Percentiles rank a stretch among this genome's conserved stretches.
phyloP scores from a whole-genome alignment of 306 rosid species.

The Vigna trinervia region DNA sequence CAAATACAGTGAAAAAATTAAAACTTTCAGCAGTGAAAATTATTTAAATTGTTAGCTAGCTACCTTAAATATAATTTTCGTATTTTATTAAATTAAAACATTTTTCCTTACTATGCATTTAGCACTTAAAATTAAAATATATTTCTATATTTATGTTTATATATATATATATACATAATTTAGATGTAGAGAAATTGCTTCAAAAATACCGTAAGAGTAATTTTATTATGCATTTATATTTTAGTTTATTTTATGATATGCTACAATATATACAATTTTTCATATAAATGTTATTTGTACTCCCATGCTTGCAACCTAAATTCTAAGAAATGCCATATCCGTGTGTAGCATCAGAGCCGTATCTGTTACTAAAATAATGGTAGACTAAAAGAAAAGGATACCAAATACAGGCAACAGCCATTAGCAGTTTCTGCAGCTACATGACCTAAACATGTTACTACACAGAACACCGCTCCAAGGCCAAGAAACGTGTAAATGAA shows the following conservation, averaged over 20 bases:
- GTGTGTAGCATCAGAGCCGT: neutral
- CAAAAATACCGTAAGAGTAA: neutral
- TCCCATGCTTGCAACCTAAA: neutral
- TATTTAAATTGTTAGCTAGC: neutral
- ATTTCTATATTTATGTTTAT: no score
- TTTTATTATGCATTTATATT: neutral
- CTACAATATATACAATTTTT: conserved; percentile 1
- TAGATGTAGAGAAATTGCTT: conserved; percentile 16
- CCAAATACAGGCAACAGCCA: conserved; percentile 85
- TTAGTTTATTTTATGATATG: conserved; percentile 2
- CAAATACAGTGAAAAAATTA: conserved; percentile 18
- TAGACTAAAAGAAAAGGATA: conserved; percentile 57
- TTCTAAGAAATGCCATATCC: conserved; percentile 8
- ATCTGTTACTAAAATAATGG: conserved; percentile 1
- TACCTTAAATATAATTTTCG: conserved; percentile 6
- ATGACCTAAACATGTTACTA: conserved; percentile 80
- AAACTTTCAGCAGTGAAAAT: conserved; percentile 23
- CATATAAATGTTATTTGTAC: neutral
- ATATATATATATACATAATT: neutral
- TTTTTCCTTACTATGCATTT: conserved; percentile 3
- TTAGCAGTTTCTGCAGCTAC: conserved; percentile 81
- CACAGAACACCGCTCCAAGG: conserved; percentile 67
- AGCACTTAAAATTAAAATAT: neutral
- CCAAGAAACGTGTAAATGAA: conserved; percentile 78
- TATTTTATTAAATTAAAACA: neutral